A percentile compares a stretch with the other conserved stretches of the same genome.
These are phyloP conservation scores for Mikania micrantha DNA, from an alignment of 129 eudicot genomes.

Conservation along the genomic window DNA sequence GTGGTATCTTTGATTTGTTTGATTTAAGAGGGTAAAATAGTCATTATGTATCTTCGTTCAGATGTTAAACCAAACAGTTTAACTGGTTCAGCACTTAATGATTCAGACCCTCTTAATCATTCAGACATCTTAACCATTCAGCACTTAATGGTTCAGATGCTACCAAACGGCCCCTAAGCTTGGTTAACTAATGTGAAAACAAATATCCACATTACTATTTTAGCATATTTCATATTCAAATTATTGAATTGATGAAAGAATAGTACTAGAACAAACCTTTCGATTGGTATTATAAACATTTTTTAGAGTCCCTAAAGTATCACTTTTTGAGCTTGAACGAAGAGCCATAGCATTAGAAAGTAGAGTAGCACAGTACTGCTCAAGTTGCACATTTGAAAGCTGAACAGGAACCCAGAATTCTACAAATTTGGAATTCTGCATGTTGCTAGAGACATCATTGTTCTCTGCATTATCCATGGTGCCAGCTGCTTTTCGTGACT, in stretches of 20 bases:
- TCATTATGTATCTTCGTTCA: no score
- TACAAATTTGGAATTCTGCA: constrained; percentile 39
- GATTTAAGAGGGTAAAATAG: no score
- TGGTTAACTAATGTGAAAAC: neutral
- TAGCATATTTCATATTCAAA: neutral
- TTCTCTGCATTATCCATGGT: constrained; percentile 22
- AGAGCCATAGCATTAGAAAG: constrained; percentile 47
- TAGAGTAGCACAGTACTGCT: constrained; percentile 76
- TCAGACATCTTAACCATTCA: no score
- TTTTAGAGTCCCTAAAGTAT: constrained; percentile 50
- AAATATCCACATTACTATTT: neutral
- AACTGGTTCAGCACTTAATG: no score
- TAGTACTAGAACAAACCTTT: constrained; percentile 49
- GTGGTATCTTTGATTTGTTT: no score
- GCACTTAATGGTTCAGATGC: no score
- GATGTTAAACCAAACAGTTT: no score
- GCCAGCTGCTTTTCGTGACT: constrained; percentile 28
- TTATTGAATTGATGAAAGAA: neutral
- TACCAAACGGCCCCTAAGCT: no score
- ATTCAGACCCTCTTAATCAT: no score
- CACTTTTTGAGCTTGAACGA: constrained; percentile 43
- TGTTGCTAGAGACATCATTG: constrained; percentile 2
- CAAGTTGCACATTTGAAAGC: constrained; percentile 78
- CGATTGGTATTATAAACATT: constrained; percentile 41
- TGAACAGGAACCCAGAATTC: constrained; percentile 89